Base-by-base conservation (phyloP, 371 early-diverging fungal species). In the Actinomortierella wolfii region DNA sequence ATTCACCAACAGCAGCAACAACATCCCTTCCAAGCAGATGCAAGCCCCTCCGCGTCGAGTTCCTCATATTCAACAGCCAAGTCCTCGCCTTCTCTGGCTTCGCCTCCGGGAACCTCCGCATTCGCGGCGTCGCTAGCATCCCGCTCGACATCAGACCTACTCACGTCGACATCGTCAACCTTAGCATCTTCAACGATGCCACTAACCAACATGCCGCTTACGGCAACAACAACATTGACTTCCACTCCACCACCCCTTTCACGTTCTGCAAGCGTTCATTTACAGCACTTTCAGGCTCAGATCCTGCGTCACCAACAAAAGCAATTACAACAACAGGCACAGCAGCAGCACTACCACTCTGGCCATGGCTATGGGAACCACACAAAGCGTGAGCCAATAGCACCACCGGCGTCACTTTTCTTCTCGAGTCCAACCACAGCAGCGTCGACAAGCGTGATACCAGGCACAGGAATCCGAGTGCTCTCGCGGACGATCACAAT, bases 351-450 rank as follows among this genome's bases (percentile, higher is more conserved):
- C 7, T 11, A 34, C 7, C 34, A 34, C 34, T 11, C 34, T 6
- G 34, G 34, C 34, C 4, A 34, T 4, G 34, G 7, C 34, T 34
- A 6, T 34, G 7, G 34, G 11, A 34, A 11, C 34, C n/a, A n/a
- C n/a, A n/a, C n/a, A n/a, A n/a, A 11, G 34, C 7, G 34, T 11
- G 34, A 11, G 25, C 56, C 13, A 28, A 18, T 15, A 34, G 34
- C 56, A 55, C 46, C 55, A 55, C 17, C 26, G 25, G 11, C 8
- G 47, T 18, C 11, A 3, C 47, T 24, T 47, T 66, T 62, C 51
- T 73, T 73, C 47, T 62, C 52, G 5, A 73, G 73, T n/a, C 60
- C 73, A 0, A 59, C 62, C 51, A 73, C 73, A 7, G 56, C 59
- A 23, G 45, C 56, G 13, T 73, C 51, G 24, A 62, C 60, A 25